Conservation (phyloP, 805 yeast genomes). For the Nakazawaea wyomingensis region DNA sequence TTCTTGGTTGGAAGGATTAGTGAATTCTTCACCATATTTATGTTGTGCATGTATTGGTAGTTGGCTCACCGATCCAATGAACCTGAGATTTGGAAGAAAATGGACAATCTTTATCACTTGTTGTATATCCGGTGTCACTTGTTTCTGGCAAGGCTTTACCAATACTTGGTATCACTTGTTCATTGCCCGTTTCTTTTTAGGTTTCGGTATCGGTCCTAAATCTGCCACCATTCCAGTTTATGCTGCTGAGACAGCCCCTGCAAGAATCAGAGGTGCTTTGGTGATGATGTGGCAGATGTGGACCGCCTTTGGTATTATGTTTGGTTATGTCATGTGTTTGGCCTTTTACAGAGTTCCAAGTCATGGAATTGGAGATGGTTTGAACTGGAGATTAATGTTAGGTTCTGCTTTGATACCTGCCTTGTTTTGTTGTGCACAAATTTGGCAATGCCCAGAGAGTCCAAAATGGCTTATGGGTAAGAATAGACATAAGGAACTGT, state of each 20-base stretch:
- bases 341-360: constrained; percentile 55
- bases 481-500: constrained; percentile 56
- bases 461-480: constrained; percentile 79
- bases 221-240: constrained; percentile 75
- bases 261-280: constrained; percentile 57
- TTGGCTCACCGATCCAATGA: constrained; percentile 59
- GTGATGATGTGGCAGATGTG: constrained; percentile 75
- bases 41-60: constrained; percentile 57
- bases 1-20: constrained; percentile 55
- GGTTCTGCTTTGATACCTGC: constrained; percentile 69
- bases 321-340: constrained; percentile 61
- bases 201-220: constrained; percentile 68
- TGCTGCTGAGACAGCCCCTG: constrained; percentile 62
- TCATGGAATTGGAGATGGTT: constrained; percentile 41
- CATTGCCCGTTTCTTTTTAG: constrained; percentile 59
- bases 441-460: constrained; percentile 67
- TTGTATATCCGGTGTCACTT: constrained; percentile 50
- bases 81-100: constrained; percentile 54
- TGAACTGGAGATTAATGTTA: constrained; percentile 69
- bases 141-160: constrained; percentile 65
- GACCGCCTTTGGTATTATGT: constrained; percentile 71
- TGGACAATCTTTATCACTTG: constrained; percentile 65
- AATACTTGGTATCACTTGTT: constrained; percentile 66
- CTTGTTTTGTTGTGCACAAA: constrained; percentile 49
- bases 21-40: constrained; percentile 67